Percentiles rank a stretch among this genome's conserved stretches.
Evolutionary conservation across 768 basidiomycete species (phyloP).

Genomic region (Nidularia pulvinata): DNA sequence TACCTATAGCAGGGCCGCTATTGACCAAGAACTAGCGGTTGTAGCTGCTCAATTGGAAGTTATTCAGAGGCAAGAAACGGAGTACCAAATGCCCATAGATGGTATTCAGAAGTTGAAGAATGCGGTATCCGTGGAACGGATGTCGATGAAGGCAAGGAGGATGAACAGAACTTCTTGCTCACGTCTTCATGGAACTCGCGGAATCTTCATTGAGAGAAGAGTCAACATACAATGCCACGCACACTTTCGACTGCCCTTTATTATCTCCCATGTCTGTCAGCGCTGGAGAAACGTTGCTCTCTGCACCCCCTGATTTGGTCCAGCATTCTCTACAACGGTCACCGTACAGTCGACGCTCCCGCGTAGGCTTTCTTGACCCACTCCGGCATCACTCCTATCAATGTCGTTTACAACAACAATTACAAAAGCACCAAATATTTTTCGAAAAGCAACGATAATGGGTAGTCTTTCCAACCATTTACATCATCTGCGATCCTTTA

Average conservation of each 20-base stretch:
- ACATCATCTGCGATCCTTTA: no score
- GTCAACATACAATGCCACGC: no score
- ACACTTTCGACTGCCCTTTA: background rate
- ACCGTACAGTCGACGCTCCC: background rate
- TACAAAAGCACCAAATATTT: background rate
- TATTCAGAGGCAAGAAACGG: background rate
- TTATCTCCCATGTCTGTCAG: conserved; percentile 24
- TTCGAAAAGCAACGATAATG: no score
- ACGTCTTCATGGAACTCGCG: no score
- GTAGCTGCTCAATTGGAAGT: background rate
- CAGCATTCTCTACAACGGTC: conserved; percentile 12
- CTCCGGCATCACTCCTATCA: background rate
- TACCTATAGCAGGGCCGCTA: background rate
- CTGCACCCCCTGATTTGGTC: conserved; percentile 45
- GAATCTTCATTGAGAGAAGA: no score
- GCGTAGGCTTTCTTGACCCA: background rate
- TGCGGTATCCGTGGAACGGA: no score
- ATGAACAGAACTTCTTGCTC: no score
- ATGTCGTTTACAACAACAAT: background rate
- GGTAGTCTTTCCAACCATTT: no score
- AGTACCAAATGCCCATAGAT: background rate
- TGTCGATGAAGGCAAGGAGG: no score
- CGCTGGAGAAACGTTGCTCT: conserved; percentile 48
- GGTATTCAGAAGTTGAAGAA: no score
- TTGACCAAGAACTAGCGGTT: background rate